Percentiles rank a stretch among this genome's conserved stretches.
These are phyloP conservation scores for Garcia nutans DNA, from an alignment of 345 rosid species.

Conservation along the genomic window DNA sequence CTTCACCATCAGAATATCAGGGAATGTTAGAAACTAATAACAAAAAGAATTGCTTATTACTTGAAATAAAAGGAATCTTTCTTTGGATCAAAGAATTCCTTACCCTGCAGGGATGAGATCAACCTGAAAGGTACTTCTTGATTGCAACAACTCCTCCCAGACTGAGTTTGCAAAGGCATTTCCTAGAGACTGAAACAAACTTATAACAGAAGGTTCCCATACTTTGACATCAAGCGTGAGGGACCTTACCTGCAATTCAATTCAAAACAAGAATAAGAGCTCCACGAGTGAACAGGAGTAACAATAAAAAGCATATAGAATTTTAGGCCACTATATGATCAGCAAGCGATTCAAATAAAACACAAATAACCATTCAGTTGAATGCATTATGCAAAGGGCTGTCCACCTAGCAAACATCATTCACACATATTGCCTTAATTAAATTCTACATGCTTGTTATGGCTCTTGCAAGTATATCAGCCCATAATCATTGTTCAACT, in stretches of 20 bases:
- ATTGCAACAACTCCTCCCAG: slow-evolving; percentile 95
- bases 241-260: slow-evolving; percentile 74
- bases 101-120: slow-evolving; percentile 64
- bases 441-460: not conserved
- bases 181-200: slow-evolving; percentile 92
- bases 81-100: slow-evolving; percentile 16
- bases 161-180: slow-evolving; percentile 88
- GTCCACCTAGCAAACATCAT: not conserved
- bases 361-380: not conserved
- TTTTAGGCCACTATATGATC: not conserved
- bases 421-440: not conserved
- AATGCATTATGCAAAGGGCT: not conserved
- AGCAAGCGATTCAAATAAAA: not conserved
- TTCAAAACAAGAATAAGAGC: slow-evolving; percentile 17
- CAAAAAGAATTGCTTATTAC: slow-evolving; percentile 5
- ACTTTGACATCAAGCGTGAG: slow-evolving; percentile 96
- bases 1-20: slow-evolving; percentile 38
- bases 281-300: slow-evolving; percentile 10
- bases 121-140: slow-evolving; percentile 69
- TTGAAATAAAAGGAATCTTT: slow-evolving; percentile 10
- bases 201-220: slow-evolving; percentile 98
- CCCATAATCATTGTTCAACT: not conserved
- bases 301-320: not conserved
- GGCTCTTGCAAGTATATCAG: not conserved
- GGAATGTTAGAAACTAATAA: slow-evolving; percentile 28